A percentile compares a stretch with the other conserved stretches of the same genome.
Conservation (phyloP, 2,329 filamentous ascomycete genomes). For the Cadophora gregata region DNA sequence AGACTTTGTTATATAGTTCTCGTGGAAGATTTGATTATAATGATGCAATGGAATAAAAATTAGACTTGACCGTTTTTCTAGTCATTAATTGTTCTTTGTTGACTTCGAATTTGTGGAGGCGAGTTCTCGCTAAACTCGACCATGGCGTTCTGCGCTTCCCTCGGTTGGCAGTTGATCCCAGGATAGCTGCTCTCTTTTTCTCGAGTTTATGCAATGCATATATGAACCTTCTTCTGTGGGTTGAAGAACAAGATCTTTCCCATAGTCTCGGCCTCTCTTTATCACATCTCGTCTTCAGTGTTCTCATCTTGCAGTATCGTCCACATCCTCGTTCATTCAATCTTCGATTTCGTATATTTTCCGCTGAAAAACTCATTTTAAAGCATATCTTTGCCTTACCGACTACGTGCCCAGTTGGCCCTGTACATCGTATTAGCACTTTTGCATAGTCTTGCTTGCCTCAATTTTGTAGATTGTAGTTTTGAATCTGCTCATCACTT, state of each 20-base stretch:
- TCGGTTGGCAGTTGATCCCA: background rate
- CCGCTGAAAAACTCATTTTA: too few species aligned
- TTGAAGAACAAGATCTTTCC: background rate
- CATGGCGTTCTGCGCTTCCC: background rate
- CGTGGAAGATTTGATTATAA: background rate
- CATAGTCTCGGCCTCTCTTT: too few species aligned
- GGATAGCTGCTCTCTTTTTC: background rate
- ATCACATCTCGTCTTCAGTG: too few species aligned
- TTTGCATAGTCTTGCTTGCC: too few species aligned
- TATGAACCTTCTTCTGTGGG: background rate
- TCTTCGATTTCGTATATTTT: too few species aligned
- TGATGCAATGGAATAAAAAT: background rate
- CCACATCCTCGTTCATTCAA: too few species aligned
- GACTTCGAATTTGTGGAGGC: constrained; percentile 7
- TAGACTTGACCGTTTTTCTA: background rate
- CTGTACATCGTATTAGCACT: too few species aligned
- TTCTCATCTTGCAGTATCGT: too few species aligned
- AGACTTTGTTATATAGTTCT: too few species aligned
- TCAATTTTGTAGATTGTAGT: too few species aligned
- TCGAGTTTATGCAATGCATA: background rate
- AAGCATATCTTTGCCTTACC: too few species aligned
- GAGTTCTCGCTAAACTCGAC: background rate
- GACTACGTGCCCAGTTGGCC: too few species aligned
- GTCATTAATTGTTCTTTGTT: background rate
- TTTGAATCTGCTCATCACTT: background rate